Percentiles rank a stretch among this genome's conserved stretches.
phyloP scores from a whole-genome alignment of 208 protist genomes.

The Kentomonas sorsogonicus region DNA sequence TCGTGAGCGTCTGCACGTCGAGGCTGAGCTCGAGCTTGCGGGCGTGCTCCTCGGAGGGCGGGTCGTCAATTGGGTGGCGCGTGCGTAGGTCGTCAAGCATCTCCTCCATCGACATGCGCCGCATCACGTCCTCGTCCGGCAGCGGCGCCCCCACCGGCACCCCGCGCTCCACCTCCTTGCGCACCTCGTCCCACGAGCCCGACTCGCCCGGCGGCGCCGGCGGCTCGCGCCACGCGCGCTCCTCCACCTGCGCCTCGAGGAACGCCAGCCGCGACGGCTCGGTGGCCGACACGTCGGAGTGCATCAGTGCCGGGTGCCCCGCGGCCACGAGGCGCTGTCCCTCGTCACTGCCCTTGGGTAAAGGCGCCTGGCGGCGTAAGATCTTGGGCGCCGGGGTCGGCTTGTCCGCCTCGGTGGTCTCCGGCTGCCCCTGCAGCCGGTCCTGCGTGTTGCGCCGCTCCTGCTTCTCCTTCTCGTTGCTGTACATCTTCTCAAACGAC shows the following conservation, averaged over 20 bases:
- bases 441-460: background rate
- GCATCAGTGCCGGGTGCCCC: conserved; percentile 58
- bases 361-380: conserved; percentile 58
- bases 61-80: conserved; percentile 63
- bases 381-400: conserved; percentile 46
- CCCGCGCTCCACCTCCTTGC: conserved; percentile 61
- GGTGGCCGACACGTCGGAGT: conserved; percentile 55
- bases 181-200: conserved; percentile 86
- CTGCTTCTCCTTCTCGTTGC: conserved; percentile 5
- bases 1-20: conserved; percentile 71
- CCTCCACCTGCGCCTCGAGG: conserved; percentile 77
- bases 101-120: conserved; percentile 70
- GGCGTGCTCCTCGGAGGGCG: conserved; percentile 59
- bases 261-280: conserved; percentile 70
- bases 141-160: conserved; percentile 59
- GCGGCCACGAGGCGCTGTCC: conserved; percentile 72
- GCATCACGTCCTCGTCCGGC: conserved; percentile 37
- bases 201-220: conserved; percentile 74
- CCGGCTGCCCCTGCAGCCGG: background rate
- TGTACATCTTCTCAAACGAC: conserved; percentile 23
- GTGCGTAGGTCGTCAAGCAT: conserved; percentile 46
- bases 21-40: conserved; percentile 33
- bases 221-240: conserved; percentile 85
- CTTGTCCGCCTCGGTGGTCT: background rate
- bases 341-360: conserved; percentile 44